A percentile compares a stretch with the other conserved stretches of the same genome.
Evolutionary conservation across 176 grass and related monocot species (phyloP).

Genomic region (Aegilops longissima): DNA sequence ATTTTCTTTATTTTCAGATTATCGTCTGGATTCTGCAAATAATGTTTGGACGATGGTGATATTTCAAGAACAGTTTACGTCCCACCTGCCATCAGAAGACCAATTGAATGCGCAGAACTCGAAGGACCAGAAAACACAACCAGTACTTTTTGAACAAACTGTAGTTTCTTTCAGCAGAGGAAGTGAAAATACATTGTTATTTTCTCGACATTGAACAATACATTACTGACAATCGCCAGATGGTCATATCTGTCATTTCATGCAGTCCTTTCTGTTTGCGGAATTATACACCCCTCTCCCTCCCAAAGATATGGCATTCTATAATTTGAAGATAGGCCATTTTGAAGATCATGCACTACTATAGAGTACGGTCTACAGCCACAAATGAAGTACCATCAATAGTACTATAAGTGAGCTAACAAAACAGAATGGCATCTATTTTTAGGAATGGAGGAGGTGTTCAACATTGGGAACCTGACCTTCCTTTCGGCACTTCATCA

Average conservation of each 20-base stretch:
- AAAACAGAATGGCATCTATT: background rate
- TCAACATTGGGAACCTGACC: background rate
- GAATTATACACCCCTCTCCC: too few species aligned
- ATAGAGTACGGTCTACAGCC: background rate
- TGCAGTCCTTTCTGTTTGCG: too few species aligned
- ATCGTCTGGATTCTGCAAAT: background rate
- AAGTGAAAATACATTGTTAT: background rate
- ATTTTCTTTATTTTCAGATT: conserved; percentile 5
- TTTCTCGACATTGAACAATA: too few species aligned
- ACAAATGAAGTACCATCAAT: background rate
- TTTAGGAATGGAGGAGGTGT: background rate
- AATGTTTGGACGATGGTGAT: background rate
- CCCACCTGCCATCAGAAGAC: background rate
- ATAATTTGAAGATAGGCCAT: background rate
- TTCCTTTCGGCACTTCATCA: background rate
- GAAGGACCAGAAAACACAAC: background rate
- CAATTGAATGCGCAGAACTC: background rate
- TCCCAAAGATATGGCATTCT: background rate
- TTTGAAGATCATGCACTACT: background rate
- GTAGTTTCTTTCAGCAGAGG: conserved; percentile 7
- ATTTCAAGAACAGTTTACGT: background rate
- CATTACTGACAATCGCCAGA: too few species aligned
- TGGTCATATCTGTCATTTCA: background rate
- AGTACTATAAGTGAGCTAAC: background rate
- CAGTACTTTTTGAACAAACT: background rate